These are phyloP conservation scores for Phellopilus nigrolimitatus DNA, from an alignment of 1,284 basidiomycete genomes.

Conservation along the genomic window DNA sequence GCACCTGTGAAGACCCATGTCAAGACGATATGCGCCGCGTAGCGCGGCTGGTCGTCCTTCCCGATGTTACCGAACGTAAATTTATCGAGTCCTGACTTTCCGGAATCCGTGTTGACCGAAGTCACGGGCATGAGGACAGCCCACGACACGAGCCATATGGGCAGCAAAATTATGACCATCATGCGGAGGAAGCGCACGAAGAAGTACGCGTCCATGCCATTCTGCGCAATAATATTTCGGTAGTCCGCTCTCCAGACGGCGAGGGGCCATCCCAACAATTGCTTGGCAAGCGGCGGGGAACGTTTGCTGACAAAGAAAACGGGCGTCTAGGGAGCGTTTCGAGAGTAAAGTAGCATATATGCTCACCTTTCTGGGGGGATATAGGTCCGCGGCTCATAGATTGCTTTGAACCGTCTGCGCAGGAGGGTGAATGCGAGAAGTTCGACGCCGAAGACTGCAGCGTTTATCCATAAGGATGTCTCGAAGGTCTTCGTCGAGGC, in stretches of 20 bases:
- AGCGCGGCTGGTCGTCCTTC: slow-evolving; percentile 47
- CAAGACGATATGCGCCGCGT: slow-evolving; percentile 75
- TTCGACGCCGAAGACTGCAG: slow-evolving; percentile 60
- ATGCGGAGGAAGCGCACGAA: slow-evolving; percentile 86
- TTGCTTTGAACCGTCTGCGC: slow-evolving; percentile 64
- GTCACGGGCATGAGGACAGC: slow-evolving; percentile 64
- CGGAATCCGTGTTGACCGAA: slow-evolving; percentile 44
- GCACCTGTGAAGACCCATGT: slow-evolving; percentile 72
- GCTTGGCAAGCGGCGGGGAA: slow-evolving; percentile 36
- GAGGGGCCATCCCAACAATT: slow-evolving; percentile 41
- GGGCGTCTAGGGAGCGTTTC: background rate
- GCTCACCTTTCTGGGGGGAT: slow-evolving; percentile 40
- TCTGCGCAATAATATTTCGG: slow-evolving; percentile 61
- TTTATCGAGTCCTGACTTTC: slow-evolving; percentile 59
- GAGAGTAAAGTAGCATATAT: slow-evolving; percentile 26
- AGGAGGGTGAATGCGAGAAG: slow-evolving; percentile 67
- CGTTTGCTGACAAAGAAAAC: slow-evolving; percentile 44
- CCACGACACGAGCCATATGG: slow-evolving; percentile 80
- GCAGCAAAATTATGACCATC: slow-evolving; percentile 76
- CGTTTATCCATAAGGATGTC: slow-evolving; percentile 75
- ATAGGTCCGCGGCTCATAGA: slow-evolving; percentile 80
- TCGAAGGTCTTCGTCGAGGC: slow-evolving; percentile 59
- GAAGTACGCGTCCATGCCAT: slow-evolving; percentile 93
- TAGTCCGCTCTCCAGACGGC: slow-evolving; percentile 49
- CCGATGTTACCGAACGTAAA: slow-evolving; percentile 84